These are phyloP conservation scores for Sphenostylis stenocarpa DNA, from an alignment of 306 rosid genomes.

Conservation along the genomic window DNA sequence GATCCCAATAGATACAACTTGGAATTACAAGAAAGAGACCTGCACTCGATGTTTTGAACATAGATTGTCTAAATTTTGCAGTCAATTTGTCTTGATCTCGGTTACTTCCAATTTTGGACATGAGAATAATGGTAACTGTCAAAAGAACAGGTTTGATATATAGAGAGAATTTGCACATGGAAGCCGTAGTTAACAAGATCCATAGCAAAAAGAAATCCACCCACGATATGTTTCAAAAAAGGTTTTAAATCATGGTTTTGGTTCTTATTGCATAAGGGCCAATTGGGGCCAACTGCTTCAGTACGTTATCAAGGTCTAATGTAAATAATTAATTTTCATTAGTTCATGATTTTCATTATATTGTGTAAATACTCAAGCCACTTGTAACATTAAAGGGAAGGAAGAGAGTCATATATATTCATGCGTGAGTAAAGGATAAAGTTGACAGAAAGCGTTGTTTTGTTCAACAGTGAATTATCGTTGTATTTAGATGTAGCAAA, in stretches of 20 bases:
- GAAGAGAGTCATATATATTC: neutral
- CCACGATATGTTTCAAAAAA: neutral
- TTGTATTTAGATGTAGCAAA: too few relatives aligned
- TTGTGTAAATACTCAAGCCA: neutral
- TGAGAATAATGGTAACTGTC: neutral
- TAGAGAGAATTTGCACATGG: neutral
- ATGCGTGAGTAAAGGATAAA: too few relatives aligned
- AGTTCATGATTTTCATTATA: neutral
- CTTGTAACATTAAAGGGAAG: neutral
- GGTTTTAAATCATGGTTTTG: neutral
- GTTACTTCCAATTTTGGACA: neutral
- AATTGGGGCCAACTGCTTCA: neutral
- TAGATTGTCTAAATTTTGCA: neutral
- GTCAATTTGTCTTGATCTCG: neutral
- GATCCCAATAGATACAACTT: constrained; percentile 41
- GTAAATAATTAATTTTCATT: neutral
- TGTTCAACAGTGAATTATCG: too few relatives aligned
- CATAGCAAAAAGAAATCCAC: neutral
- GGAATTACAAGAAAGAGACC: constrained; percentile 51
- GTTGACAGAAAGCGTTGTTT: neutral
- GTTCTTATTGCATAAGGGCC: neutral
- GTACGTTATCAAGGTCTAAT: neutral
- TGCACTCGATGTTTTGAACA: constrained; percentile 44
- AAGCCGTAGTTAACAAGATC: neutral
- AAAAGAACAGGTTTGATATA: neutral